Percentiles rank a stretch among this genome's conserved stretches.
Conservation (phyloP, 202 grass and related monocot species). For the Zoysia matrella region DNA sequence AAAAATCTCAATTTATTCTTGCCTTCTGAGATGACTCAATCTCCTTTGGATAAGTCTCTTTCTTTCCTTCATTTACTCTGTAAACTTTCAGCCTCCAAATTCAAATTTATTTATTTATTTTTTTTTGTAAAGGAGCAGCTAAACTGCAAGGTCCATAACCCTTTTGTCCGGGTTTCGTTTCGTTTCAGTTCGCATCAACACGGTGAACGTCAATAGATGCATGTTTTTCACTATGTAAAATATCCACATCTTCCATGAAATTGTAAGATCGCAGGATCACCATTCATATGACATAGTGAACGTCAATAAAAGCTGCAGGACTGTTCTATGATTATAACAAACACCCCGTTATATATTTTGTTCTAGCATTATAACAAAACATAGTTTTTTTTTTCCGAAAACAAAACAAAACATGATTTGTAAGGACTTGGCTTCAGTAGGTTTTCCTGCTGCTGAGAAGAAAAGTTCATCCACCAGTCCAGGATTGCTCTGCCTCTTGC, state of each 20-base stretch:
- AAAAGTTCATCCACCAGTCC: not conserved
- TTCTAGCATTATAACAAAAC: no score
- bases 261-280: no score
- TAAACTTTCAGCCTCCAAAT: not conserved
- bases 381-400: no score
- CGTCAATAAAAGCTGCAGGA: no score
- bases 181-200: not conserved
- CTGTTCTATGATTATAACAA: no score
- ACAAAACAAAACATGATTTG: not conserved
- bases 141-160: not conserved
- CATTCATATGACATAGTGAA: no score
- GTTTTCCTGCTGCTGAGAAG: not conserved
- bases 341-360: no score
- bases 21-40: slow-evolving; percentile 1
- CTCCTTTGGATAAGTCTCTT: not conserved
- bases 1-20: slow-evolving; percentile 35
- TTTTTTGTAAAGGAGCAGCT: not conserved
- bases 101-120: not conserved
- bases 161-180: not conserved
- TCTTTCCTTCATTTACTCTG: not conserved
- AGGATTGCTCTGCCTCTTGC: not conserved
- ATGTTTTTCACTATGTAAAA: not conserved
- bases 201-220: not conserved
- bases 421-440: not conserved
- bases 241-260: not conserved